Conservation (phyloP, 805 yeast genomes). For the Scheffersomyces ergatensis region DNA sequence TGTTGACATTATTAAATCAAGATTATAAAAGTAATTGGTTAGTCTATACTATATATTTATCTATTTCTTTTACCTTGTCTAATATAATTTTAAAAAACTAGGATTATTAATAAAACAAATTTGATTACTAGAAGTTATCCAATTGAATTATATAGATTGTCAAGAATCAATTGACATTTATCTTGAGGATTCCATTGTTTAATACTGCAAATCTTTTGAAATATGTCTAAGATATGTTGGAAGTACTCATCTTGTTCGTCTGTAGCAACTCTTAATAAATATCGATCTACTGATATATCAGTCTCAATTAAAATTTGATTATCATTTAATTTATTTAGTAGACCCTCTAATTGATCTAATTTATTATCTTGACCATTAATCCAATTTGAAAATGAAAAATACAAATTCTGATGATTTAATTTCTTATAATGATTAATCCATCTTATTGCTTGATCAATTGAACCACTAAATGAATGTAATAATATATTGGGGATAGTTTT, state of each 20-base stretch:
- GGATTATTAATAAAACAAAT: no score
- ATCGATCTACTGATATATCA: conserved; percentile 31
- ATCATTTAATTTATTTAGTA: conserved; percentile 15
- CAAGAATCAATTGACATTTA: not conserved
- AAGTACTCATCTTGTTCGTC: conserved; percentile 14
- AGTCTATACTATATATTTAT: no score
- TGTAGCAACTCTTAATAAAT: conserved; percentile 4
- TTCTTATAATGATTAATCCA: conserved; percentile 39
- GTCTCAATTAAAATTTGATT: conserved; percentile 33
- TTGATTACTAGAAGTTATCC: not conserved
- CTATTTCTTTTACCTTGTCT: no score
- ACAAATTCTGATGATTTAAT: conserved; percentile 21
- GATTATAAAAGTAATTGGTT: conserved; percentile 55
- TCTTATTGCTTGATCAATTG: conserved; percentile 59
- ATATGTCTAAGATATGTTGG: conserved; percentile 19
- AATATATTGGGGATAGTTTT: conserved; percentile 43
- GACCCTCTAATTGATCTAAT: conserved; percentile 13
- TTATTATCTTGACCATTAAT: conserved; percentile 42
- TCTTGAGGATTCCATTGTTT: conserved; percentile 8
- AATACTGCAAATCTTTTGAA: conserved; percentile 10
- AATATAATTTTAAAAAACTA: no score
- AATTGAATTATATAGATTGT: not conserved
- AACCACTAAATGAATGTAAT: conserved; percentile 86
- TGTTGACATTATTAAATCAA: conserved; percentile 89
- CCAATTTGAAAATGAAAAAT: conserved; percentile 53